Base-by-base conservation (phyloP, 1,139 yeast species). In the Suhomyces kunorum region DNA sequence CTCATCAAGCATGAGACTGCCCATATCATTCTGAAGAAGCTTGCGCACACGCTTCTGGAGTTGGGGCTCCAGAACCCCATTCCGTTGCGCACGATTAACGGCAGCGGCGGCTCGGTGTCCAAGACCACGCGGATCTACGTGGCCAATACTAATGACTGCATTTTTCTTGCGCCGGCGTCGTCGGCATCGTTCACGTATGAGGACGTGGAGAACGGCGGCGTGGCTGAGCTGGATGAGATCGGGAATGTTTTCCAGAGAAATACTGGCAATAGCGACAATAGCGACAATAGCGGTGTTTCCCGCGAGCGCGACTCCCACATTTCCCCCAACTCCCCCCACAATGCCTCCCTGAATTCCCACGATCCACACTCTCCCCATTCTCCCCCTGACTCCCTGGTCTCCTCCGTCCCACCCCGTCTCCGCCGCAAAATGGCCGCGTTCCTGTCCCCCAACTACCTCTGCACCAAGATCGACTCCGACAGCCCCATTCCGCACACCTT, bases 401-500 rank as follows among this genome's bases (percentile, higher is more conserved):
- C 28, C 18, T 19, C 35, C 17, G 41, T 47, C 18, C 53, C 54
- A 3, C 18, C 26, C 7, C 30, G 42, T 5, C 40, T 51, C 20
- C 45, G 40, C 23, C 38, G 39, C 23, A 54, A 49, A 32, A 46
- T 56, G 43, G 32, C 39, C n/a, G 34, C 50, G 6, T 62, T 67
- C 52, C 51, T 45, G 14, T 63, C 71, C 6, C 75, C 76, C 4
- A 69, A 68, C 47, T 71, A 68, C 44, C 56, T 72, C 36, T 58
- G 67, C 39, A 58, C 74, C 11, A 66, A 66, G 36, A 66, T 72
- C 17, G 77, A 72, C 46, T 55, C 69, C 3, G 68, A 67, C 15
- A 54, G 61, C 5, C 74, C 74, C 3, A 71, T 72, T 13, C 77
- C 77, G 5, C 76, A 71, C 51, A 68, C 74, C 1, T 71, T 72